These are phyloP conservation scores for Zoysia japonica DNA, from an alignment of 176 grass and related monocot species.

Conservation along the genomic window DNA sequence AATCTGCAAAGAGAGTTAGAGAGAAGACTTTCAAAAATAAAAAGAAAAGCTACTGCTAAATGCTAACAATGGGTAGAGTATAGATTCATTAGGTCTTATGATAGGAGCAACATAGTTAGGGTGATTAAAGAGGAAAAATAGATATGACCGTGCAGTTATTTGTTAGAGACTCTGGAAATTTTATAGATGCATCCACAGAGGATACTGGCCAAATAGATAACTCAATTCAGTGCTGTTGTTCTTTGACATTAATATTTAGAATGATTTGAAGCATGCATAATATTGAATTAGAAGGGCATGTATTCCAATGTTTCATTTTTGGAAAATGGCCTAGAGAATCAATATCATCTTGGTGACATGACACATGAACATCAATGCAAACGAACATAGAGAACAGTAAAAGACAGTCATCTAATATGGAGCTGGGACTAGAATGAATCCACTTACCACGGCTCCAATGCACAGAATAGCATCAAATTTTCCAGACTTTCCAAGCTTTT, in stretches of 20 bases:
- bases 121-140: conserved; percentile 9
- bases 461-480: conserved; percentile 85
- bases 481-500: conserved; percentile 87
- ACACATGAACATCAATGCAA: conserved; percentile 1
- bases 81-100: neutral
- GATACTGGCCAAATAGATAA: neutral
- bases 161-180: neutral
- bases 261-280: neutral
- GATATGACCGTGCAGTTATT: neutral
- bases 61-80: conserved; percentile 2
- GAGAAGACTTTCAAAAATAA: neutral
- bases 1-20: conserved; percentile 54
- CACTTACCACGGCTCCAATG: conserved; percentile 94
- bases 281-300: conserved; percentile 1
- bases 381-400: neutral
- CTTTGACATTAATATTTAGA: neutral
- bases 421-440: neutral
- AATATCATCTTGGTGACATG: neutral
- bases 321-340: conserved; percentile 6
- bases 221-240: neutral
- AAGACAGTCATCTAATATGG: conserved; percentile 9
- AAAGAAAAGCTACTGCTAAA: neutral
- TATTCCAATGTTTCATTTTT: neutral
- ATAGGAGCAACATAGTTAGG: conserved; percentile 3
- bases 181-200: conserved; percentile 3